phyloP scores from a whole-genome alignment of 345 rosid genomes.

The Hibiscus syriacus region DNA sequence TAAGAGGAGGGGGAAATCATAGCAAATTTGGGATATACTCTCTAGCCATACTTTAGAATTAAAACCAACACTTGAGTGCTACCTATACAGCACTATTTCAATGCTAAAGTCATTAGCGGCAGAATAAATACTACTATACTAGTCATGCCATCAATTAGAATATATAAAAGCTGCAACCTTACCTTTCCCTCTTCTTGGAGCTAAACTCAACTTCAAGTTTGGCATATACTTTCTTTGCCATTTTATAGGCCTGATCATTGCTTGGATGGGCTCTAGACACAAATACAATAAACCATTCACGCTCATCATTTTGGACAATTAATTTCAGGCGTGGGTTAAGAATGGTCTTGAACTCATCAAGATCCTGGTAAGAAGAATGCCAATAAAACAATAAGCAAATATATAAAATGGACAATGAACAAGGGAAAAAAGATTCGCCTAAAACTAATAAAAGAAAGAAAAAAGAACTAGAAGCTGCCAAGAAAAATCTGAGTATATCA shows the following conservation, averaged over 20 bases:
- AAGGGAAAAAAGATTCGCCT: neutral
- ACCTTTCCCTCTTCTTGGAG: slow-evolving; percentile 95
- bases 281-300: slow-evolving; percentile 94
- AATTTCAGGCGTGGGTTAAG: slow-evolving; percentile 88
- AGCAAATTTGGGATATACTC: neutral
- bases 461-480: neutral
- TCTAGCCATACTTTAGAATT: neutral
- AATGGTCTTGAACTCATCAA: slow-evolving; percentile 92
- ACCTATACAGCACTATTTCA: neutral
- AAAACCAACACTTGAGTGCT: neutral
- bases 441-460: slow-evolving; percentile 1
- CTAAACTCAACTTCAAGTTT: slow-evolving; percentile 94
- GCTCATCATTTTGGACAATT: slow-evolving; percentile 86
- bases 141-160: neutral
- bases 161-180: slow-evolving; percentile 1
- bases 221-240: slow-evolving; percentile 81
- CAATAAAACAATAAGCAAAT: neutral
- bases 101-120: neutral
- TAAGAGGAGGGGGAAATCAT: neutral
- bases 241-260: slow-evolving; percentile 77
- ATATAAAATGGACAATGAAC: neutral
- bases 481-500: neutral
- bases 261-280: slow-evolving; percentile 89
- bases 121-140: neutral
- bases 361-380: slow-evolving; percentile 51